Conservation (phyloP, 1,284 basidiomycete genomes). For the Cryptococcus floricola region DNA sequence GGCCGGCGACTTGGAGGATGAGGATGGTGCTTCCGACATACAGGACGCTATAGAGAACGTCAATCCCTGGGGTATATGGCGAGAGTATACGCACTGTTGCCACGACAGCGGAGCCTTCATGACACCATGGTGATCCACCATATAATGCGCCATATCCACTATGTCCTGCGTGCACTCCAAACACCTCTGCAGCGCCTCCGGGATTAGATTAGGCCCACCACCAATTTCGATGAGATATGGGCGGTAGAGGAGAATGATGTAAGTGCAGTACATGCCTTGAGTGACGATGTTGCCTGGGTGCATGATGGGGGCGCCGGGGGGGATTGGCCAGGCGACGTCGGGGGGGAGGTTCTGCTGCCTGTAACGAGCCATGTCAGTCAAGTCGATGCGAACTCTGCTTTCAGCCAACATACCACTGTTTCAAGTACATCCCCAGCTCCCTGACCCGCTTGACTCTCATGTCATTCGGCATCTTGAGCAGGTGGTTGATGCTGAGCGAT, state of each 20-base stretch:
- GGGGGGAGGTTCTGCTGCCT: constrained; percentile 16
- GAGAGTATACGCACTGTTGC: constrained; percentile 15
- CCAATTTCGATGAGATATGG: constrained; percentile 25
- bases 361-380: background rate
- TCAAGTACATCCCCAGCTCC: background rate
- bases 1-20: constrained; percentile 17
- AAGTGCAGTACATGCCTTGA: constrained; percentile 23
- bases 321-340: constrained; percentile 17
- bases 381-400: background rate
- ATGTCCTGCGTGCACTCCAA: constrained; percentile 15
- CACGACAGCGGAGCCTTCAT: constrained; percentile 13
- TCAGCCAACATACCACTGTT: constrained; percentile 8
- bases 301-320: constrained; percentile 6
- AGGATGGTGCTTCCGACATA: constrained; percentile 22
- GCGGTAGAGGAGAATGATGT: constrained; percentile 25
- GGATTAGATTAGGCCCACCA: constrained; percentile 5
- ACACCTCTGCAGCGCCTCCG: constrained; percentile 11
- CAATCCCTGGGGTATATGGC: background rate
- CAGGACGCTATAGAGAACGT: constrained; percentile 7
- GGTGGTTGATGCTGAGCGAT: constrained; percentile 20
- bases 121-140: constrained; percentile 9
- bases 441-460: constrained; percentile 12
- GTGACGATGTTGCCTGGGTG: constrained; percentile 16
- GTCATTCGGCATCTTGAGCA: constrained; percentile 13
- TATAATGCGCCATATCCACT: constrained; percentile 15